These are phyloP conservation scores for Hymenoscyphus fraxineus DNA, from an alignment of 2,329 filamentous ascomycete genomes.

Conservation along the genomic window DNA sequence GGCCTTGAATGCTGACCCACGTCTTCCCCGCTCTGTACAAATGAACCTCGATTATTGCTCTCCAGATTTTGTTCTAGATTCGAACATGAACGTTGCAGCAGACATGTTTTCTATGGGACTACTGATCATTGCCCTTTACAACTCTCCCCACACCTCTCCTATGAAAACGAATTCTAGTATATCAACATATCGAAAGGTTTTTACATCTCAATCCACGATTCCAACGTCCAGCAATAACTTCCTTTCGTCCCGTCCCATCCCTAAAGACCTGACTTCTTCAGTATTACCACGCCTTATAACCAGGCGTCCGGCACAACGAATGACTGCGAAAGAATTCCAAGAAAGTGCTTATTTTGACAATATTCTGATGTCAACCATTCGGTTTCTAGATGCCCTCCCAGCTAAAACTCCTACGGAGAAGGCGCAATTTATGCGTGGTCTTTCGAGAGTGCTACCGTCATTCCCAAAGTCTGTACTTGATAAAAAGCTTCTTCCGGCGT, in stretches of 20 bases:
- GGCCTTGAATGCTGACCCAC: conserved; percentile 77
- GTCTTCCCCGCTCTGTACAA: conserved; percentile 78
- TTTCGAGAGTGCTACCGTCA: conserved; percentile 81
- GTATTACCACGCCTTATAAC: conserved; percentile 86
- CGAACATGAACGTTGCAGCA: conserved; percentile 75
- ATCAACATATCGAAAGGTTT: conserved; percentile 80
- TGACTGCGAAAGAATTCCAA: conserved; percentile 89
- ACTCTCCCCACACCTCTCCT: conserved; percentile 87
- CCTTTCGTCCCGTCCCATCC: conserved; percentile 72
- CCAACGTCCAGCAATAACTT: conserved; percentile 82
- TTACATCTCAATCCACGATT: conserved; percentile 72
- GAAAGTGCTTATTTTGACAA: conserved; percentile 97
- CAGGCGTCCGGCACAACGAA: conserved; percentile 76
- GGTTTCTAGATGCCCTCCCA: conserved; percentile 86
- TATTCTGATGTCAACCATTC: conserved; percentile 90
- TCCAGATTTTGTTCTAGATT: conserved; percentile 91
- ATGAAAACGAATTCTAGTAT: conserved; percentile 76
- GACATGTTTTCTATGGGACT: conserved; percentile 95
- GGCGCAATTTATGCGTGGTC: conserved; percentile 81
- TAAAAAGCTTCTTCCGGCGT: conserved; percentile 84
- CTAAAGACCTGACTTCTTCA: conserved; percentile 69
- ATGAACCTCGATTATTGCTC: conserved; percentile 90
- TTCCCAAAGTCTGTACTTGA: conserved; percentile 93
- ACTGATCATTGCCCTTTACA: conserved; percentile 85
- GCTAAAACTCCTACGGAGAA: conserved; percentile 92